Evolutionary conservation across 306 rosid species (phyloP).

Genomic region (Acacia confusa): DNA sequence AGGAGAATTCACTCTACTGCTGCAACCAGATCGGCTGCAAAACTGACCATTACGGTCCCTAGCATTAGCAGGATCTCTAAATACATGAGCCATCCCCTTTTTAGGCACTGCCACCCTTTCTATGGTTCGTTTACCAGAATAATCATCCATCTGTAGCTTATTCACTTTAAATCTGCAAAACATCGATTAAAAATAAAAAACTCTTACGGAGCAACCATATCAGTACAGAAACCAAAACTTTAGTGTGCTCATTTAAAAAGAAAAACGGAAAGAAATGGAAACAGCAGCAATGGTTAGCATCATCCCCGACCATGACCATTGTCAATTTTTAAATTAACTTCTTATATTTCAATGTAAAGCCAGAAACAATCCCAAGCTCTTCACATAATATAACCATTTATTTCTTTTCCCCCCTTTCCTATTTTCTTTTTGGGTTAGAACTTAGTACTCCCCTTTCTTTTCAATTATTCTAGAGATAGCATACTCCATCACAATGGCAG

Average conservation of each 20-base stretch:
- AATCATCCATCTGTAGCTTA: conserved; percentile 68
- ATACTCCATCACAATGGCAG: not conserved
- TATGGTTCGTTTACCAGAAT: conserved; percentile 71
- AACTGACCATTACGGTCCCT: conserved; percentile 67
- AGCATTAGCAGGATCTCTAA: conserved; percentile 67
- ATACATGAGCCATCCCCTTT: conserved; percentile 61
- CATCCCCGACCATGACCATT: not conserved
- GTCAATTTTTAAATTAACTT: not conserved
- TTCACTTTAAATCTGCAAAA: conserved; percentile 56
- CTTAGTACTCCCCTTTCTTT: not conserved
- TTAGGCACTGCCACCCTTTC: conserved; percentile 64
- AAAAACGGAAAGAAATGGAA: not conserved
- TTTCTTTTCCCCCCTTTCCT: not conserved
- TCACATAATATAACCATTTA: not conserved
- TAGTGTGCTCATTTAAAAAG: not conserved
- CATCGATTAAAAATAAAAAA: conserved; percentile 10
- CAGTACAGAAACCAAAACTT: not conserved
- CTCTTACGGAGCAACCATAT: not conserved
- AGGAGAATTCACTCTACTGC: conserved; percentile 62
- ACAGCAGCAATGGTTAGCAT: not conserved
- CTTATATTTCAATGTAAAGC: not conserved
- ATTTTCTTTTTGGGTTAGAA: not conserved
- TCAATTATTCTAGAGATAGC: not conserved
- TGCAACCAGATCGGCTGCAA: conserved; percentile 77
- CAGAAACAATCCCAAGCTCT: conserved; percentile 4